Evolutionary conservation across 1,139 yeast genomes (phyloP), one percentile per base, ranked within the genome.

Genomic region (Lodderomyces parapsilosis): DNA sequence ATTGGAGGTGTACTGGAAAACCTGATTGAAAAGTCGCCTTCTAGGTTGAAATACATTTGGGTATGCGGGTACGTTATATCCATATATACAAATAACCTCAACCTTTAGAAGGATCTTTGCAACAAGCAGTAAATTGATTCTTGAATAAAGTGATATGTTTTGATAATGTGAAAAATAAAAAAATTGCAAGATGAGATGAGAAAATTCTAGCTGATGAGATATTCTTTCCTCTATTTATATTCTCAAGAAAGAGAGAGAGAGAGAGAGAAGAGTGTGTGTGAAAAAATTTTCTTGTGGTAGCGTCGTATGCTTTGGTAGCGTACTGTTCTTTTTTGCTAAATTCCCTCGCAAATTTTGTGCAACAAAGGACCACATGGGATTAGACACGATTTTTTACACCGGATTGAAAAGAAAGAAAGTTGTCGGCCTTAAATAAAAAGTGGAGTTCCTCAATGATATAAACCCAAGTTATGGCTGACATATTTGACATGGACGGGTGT

Each of bases 401-500:
- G 24, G 9, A 22, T 22, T 22, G 9, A 22, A 22, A 9, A 22
- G 24, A 22, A 6, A 22, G 24, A 22, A 22, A 22, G 6, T 22
- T 22, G 24, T 6, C 24, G n/a, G n/a, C n/a, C 23, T 20, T 20
- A 8, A 20, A 20, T 5, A 8, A 20, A 6, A 27, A 5, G 3
- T 27, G 4, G 17, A 4, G 15, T 6, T 4, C 10, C 17, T 9
- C 31, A 13, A 27, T 27, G 31, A 27, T 9, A 27, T n/a, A 27
- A n/a, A n/a, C 5, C 11, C 13, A 27, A n/a, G 33, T 6, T 14
- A 54, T 54, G 57, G 44, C 56, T 6, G 53, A 47, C 17, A 45
- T 54, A 28, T 49, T 49, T 40, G 36, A 43, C 27, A 49, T 49
- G 53, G 53, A 49, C 13, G 53, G 49, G 18, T 50, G 43, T 17